Conservation (phyloP, 2,329 filamentous ascomycete species). For the Colletotrichum eleusines region DNA sequence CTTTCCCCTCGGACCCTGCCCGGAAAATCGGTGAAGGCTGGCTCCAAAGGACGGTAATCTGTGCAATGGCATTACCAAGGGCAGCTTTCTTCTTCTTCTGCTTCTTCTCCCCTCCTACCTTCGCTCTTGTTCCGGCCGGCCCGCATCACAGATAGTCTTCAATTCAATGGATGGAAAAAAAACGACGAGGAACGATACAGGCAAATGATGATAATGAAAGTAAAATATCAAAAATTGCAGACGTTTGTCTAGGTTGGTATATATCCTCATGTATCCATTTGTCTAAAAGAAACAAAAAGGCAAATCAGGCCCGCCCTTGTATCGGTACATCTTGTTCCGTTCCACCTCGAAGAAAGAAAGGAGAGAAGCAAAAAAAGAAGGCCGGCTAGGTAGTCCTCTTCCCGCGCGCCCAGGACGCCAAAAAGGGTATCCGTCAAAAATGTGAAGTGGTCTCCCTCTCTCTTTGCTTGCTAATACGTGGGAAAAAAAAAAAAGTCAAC, state of each 20-base stretch:
- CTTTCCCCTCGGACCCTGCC: slow-evolving; percentile 11
- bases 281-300: slow-evolving; percentile 9
- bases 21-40: slow-evolving; percentile 24
- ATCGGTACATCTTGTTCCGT: background rate
- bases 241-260: background rate
- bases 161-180: background rate
- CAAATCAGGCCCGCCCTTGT: background rate
- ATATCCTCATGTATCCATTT: slow-evolving; percentile 17
- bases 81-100: background rate
- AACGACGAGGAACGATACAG: background rate
- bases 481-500: background rate
- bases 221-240: no score
- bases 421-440: slow-evolving; percentile 40
- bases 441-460: slow-evolving; percentile 12
- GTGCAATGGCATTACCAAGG: background rate
- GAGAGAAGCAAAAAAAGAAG: background rate
- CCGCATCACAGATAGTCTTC: background rate
- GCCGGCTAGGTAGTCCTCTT: slow-evolving; percentile 27
- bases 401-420: slow-evolving; percentile 37
- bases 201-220: no score
- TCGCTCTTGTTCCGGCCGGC: no score
- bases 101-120: no score
- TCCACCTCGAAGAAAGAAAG: background rate
- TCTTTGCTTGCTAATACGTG: slow-evolving; percentile 25
- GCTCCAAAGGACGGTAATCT: slow-evolving; percentile 1